Evolutionary conservation across 441 rosid genomes (phyloP).

Genomic region (Populus trichocarpa): DNA sequence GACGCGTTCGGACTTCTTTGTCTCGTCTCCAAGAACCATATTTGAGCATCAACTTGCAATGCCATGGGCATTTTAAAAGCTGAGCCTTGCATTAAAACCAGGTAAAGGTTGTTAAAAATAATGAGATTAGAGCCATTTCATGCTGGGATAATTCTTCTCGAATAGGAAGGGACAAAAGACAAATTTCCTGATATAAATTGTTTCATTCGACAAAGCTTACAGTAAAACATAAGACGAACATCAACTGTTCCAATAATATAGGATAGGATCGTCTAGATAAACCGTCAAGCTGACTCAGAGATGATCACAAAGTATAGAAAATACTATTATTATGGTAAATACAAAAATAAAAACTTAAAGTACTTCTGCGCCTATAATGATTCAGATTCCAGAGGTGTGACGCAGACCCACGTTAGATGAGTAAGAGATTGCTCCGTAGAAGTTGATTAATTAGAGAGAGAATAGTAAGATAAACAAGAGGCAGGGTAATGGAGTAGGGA

Average conservation of each 20-base stretch:
- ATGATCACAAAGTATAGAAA: not conserved
- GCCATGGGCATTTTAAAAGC: not conserved
- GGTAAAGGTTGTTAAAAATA: not conserved
- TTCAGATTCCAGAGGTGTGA: not conserved
- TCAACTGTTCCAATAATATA: no score
- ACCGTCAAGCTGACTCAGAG: not conserved
- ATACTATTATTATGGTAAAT: not conserved
- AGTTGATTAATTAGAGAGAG: not conserved
- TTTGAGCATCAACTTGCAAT: not conserved
- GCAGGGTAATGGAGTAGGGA: not conserved
- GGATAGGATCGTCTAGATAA: not conserved
- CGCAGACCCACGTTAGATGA: not conserved
- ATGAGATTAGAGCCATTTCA: not conserved
- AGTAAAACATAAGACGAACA: not conserved
- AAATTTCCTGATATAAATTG: not conserved
- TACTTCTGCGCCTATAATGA: not conserved
- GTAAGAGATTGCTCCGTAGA: no score
- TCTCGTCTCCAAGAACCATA: no score
- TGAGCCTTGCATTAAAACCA: no score
- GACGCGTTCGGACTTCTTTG: not conserved
- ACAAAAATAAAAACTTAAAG: not conserved
- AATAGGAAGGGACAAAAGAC: not conserved
- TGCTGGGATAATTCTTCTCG: not conserved
- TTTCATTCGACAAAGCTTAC: not conserved
- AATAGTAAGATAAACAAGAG: not conserved